These are phyloP conservation scores for Termitomyces sp. DNA, from an alignment of 768 basidiomycete species.

Conservation along the genomic window DNA sequence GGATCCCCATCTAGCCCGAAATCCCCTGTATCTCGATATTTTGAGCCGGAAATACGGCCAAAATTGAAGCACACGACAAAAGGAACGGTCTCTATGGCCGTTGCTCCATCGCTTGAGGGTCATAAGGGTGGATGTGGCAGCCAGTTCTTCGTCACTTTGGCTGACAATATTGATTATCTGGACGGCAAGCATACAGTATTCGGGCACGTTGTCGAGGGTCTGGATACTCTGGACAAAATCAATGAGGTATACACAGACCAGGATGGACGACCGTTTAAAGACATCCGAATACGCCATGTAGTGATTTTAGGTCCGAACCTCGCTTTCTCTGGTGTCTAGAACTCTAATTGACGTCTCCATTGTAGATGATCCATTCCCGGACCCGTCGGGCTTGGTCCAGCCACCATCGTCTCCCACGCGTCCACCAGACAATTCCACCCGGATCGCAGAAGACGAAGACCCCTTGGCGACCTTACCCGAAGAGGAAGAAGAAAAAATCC, in stretches of 20 bases:
- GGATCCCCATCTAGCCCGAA: constrained; percentile 26
- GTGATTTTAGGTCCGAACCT: constrained; percentile 71
- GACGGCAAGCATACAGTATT: constrained; percentile 93
- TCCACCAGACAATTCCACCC: constrained; percentile 80
- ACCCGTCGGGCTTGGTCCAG: constrained; percentile 69
- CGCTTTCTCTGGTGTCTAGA: not conserved
- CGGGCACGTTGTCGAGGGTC: constrained; percentile 91
- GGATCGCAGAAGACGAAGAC: constrained; percentile 95
- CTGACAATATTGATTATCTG: constrained; percentile 87
- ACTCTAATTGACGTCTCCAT: not conserved
- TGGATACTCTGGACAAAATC: constrained; percentile 87
- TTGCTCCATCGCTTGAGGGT: constrained; percentile 73
- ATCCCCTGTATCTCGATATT: constrained; percentile 61
- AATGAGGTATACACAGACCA: constrained; percentile 90
- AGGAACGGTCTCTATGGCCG: constrained; percentile 97
- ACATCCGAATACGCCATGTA: constrained; percentile 93
- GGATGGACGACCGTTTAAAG: constrained; percentile 87
- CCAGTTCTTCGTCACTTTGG: constrained; percentile 95
- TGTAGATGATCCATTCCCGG: constrained; percentile 91
- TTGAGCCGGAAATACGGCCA: constrained; percentile 76
- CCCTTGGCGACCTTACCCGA: constrained; percentile 76
- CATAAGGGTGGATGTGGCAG: constrained; percentile 74
- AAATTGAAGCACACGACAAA: constrained; percentile 76
- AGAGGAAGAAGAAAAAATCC: constrained; percentile 75
- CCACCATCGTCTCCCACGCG: constrained; percentile 74